These are phyloP conservation scores for Trebouxia gelatinosa DNA, from an alignment of 163 green algal species.

Conservation along the genomic window DNA sequence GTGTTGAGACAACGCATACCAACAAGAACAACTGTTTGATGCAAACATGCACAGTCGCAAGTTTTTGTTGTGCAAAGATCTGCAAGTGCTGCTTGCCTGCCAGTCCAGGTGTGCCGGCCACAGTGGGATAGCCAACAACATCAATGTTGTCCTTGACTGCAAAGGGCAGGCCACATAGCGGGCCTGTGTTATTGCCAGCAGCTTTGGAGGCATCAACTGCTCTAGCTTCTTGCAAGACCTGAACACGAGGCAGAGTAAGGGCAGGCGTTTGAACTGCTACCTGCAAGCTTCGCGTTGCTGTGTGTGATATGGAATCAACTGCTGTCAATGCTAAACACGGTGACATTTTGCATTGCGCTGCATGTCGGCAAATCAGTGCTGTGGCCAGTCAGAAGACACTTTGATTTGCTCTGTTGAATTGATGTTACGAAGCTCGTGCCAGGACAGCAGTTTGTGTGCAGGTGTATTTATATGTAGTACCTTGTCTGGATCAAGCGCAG, in stretches of 20 bases:
- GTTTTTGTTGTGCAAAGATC: too few species aligned
- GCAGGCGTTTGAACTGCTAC: background rate
- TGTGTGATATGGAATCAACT: background rate
- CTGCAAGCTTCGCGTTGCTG: background rate
- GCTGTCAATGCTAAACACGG: background rate
- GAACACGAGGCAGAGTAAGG: background rate
- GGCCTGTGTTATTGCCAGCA: conserved; percentile 26
- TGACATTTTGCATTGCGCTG: background rate
- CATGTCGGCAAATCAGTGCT: background rate
- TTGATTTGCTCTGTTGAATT: background rate
- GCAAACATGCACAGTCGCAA: too few species aligned
- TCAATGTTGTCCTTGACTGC: conserved; percentile 42
- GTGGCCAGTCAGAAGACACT: background rate
- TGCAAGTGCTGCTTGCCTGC: conserved; percentile 18
- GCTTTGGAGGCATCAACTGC: conserved; percentile 28
- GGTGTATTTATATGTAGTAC: too few species aligned
- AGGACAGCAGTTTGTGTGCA: background rate
- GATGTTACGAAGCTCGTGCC: background rate
- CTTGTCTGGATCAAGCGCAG: conserved; percentile 3
- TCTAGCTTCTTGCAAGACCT: conserved; percentile 34
- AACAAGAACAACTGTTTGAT: too few species aligned
- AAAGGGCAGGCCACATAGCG: conserved; percentile 37
- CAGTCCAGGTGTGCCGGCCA: conserved; percentile 29
- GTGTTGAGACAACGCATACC: too few species aligned
- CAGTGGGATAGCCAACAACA: conserved; percentile 34